Percentiles rank a stretch among this genome's conserved stretches.
Conservation (phyloP, 2,329 filamentous ascomycete genomes). For the Trichoderma atroviride region DNA sequence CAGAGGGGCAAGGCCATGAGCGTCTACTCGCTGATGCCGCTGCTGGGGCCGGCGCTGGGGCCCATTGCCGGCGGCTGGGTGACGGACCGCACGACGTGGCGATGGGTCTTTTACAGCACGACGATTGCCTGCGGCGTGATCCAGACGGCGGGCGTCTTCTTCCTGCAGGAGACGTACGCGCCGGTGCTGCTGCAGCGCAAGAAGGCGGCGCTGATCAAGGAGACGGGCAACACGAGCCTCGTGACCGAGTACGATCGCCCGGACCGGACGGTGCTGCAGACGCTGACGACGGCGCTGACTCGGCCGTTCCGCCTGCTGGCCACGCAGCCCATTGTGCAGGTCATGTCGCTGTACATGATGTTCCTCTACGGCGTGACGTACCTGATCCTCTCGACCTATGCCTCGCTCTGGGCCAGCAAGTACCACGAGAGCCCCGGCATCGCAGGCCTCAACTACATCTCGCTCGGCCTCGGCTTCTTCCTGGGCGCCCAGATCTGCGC, state of each 20-base stretch:
- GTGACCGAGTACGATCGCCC: conserved; percentile 57
- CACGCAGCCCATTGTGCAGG: conserved; percentile 66
- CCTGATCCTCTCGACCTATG: conserved; percentile 52
- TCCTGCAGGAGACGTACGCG: conserved; percentile 64
- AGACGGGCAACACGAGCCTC: conserved; percentile 56
- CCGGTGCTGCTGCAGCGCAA: conserved; percentile 62
- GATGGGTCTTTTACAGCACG: conserved; percentile 73
- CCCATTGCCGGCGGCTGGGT: conserved; percentile 49
- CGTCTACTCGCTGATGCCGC: conserved; percentile 63
- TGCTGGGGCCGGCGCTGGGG: conserved; percentile 58
- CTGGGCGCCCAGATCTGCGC: conserved; percentile 44
- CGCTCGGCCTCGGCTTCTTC: conserved; percentile 36
- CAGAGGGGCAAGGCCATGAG: conserved; percentile 65
- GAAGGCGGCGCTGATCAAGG: conserved; percentile 57
- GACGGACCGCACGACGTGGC: conserved; percentile 61
- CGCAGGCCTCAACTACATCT: conserved; percentile 42
- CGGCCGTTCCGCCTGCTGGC: conserved; percentile 65
- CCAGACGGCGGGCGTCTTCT: conserved; percentile 59
- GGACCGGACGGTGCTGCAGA: conserved; percentile 44
- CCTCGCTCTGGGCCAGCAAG: conserved; percentile 58
- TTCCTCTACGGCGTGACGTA: conserved; percentile 67
- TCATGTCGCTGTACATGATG: conserved; percentile 66
- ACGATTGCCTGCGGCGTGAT: conserved; percentile 64
- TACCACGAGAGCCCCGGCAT: conserved; percentile 60
- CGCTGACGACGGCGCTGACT: conserved; percentile 58